phyloP scores from a whole-genome alignment of 352 stramenopile species.

The Phytophthora boehmeriae region DNA sequence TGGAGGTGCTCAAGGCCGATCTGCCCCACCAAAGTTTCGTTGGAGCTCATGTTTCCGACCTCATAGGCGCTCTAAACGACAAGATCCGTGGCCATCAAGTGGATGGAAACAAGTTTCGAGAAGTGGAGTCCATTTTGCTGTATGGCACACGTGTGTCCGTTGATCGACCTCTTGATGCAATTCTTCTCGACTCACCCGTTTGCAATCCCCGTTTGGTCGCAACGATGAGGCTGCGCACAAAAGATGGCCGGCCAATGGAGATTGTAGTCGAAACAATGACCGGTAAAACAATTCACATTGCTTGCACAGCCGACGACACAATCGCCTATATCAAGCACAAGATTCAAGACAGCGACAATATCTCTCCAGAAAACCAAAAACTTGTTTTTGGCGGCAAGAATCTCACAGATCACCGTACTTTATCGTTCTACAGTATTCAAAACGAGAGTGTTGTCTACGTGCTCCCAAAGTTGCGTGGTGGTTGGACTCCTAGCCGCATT shows the following conservation, averaged over 20 bases:
- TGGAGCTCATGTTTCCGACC: background rate
- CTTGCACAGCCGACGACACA: conserved; percentile 1
- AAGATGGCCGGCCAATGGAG: background rate
- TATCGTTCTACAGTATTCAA: too few relatives aligned
- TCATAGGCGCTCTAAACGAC: background rate
- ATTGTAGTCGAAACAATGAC: conserved; percentile 6
- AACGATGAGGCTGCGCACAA: background rate
- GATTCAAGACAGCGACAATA: conserved; percentile 5
- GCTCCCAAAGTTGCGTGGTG: too few relatives aligned
- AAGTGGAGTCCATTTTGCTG: conserved; percentile 1
- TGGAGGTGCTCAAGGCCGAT: conserved; percentile 6
- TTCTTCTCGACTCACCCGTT: background rate
- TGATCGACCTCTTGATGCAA: background rate
- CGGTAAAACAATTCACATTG: background rate
- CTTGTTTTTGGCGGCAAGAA: too few relatives aligned
- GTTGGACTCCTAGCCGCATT: too few relatives aligned
- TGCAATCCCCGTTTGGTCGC: conserved; percentile 5
- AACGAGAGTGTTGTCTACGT: too few relatives aligned
- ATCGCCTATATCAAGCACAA: conserved; percentile 13
- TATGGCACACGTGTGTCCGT: background rate
- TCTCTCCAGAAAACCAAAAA: too few relatives aligned
- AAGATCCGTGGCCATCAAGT: background rate
- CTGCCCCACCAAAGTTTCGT: background rate
- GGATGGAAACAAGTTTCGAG: background rate
- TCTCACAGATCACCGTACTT: too few relatives aligned